phyloP scores from a whole-genome alignment of 1,284 basidiomycete species.

The Flammula alnicola region DNA sequence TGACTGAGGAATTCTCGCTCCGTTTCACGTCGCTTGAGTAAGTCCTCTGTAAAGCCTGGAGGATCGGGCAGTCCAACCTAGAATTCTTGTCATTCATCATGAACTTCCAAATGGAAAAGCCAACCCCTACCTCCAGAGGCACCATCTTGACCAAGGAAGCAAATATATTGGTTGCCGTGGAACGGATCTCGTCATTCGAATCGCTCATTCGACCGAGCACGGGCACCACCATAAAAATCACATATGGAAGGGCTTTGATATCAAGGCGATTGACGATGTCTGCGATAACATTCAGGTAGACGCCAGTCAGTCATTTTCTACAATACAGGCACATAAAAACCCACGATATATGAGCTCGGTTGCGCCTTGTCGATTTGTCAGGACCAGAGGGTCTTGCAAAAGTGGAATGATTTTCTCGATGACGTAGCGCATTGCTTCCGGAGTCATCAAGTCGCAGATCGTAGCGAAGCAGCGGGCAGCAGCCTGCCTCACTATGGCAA shows the following conservation, averaged over 20 bases:
- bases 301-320: not conserved
- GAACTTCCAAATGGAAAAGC: not conserved
- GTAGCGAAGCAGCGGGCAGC: conserved; percentile 89
- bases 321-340: conserved; percentile 35
- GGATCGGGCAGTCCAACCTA: conserved; percentile 96
- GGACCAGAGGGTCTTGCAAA: conserved; percentile 80
- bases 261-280: conserved; percentile 93
- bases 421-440: conserved; percentile 86
- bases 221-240: conserved; percentile 97
- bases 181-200: conserved; percentile 87
- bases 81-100: conserved; percentile 6
- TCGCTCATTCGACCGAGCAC: conserved; percentile 98
- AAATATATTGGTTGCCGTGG: conserved; percentile 95
- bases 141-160: conserved; percentile 99
- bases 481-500: conserved; percentile 88
- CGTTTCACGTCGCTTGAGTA: conserved; percentile 85
- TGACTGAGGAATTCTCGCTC: conserved; percentile 95
- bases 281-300: conserved; percentile 40
- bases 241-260: conserved; percentile 94
- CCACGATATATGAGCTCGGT: conserved; percentile 90
- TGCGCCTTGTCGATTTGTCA: conserved; percentile 87
- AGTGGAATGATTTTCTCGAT: conserved; percentile 88
- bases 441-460: conserved; percentile 85
- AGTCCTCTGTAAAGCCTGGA: conserved; percentile 86
- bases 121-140: conserved; percentile 80